A percentile compares a stretch with the other conserved stretches of the same genome.
Conservation (phyloP, 2,329 filamentous ascomycete genomes). For the Colletotrichum sp. region DNA sequence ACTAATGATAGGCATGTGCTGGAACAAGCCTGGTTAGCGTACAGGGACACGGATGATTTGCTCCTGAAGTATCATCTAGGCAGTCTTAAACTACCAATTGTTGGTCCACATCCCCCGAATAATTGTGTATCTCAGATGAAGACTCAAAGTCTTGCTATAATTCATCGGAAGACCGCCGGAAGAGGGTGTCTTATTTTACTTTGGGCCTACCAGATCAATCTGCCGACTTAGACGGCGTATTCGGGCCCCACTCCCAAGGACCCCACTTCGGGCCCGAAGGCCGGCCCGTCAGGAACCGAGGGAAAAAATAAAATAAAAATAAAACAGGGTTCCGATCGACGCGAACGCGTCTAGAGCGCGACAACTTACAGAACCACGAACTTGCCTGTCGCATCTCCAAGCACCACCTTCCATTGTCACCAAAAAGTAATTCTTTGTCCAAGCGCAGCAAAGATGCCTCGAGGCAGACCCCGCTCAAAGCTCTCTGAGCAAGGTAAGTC, state of each 20-base stretch:
- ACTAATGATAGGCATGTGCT: too few species aligned
- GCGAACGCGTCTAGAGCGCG: constrained; percentile 10
- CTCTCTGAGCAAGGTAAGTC: constrained; percentile 1
- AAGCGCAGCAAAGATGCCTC: not conserved
- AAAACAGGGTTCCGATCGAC: not conserved
- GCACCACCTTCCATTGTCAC: not conserved
- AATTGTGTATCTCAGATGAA: not conserved
- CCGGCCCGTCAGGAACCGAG: not conserved
- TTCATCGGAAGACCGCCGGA: not conserved
- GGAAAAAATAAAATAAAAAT: not conserved
- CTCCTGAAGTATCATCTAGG: not conserved
- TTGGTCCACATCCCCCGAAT: not conserved
- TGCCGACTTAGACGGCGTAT: not conserved
- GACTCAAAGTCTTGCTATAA: not conserved
- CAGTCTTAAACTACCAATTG: not conserved
- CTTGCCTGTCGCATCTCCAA: not conserved
- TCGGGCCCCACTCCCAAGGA: not conserved
- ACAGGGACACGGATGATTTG: not conserved
- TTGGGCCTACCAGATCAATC: not conserved
- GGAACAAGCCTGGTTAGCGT: not conserved
- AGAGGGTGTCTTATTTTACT: not conserved
- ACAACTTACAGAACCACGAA: not conserved
- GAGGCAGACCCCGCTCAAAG: not conserved
- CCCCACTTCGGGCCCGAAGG: not conserved
- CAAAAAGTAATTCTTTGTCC: not conserved